A percentile compares a stretch with the other conserved stretches of the same genome.
Conservation (phyloP, 1,284 basidiomycete genomes). For the Fomitiporia mediterranea region DNA sequence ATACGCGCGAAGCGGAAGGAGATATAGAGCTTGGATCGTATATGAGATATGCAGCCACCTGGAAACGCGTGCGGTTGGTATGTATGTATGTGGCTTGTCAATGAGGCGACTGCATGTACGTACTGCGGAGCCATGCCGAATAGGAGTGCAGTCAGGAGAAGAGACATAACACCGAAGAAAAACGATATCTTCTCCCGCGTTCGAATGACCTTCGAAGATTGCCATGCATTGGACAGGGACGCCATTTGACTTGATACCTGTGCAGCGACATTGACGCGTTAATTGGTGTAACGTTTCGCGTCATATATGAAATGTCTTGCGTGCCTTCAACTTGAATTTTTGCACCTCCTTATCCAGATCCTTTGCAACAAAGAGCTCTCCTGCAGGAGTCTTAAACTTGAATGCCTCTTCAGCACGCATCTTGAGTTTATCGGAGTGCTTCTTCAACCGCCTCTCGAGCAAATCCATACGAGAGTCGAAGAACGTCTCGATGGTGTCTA, state of each 20-base stretch:
- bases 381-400: slow-evolving; percentile 50
- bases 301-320: neutral
- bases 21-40: slow-evolving; percentile 68
- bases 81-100: slow-evolving; percentile 11
- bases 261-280: slow-evolving; percentile 12
- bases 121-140: slow-evolving; percentile 82
- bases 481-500: slow-evolving; percentile 82
- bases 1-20: slow-evolving; percentile 78
- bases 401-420: slow-evolving; percentile 67
- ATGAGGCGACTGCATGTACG: slow-evolving; percentile 38
- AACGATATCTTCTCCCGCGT: slow-evolving; percentile 91
- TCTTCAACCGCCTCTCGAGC: slow-evolving; percentile 81
- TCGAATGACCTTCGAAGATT: slow-evolving; percentile 86
- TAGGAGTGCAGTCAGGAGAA: slow-evolving; percentile 79
- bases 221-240: slow-evolving; percentile 71
- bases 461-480: slow-evolving; percentile 90
- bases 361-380: slow-evolving; percentile 55
- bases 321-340: slow-evolving; percentile 67
- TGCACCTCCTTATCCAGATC: slow-evolving; percentile 84
- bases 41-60: slow-evolving; percentile 80
- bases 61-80: slow-evolving; percentile 10
- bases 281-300: neutral
- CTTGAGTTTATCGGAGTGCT: slow-evolving; percentile 80
- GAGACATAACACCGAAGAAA: slow-evolving; percentile 85
- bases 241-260: slow-evolving; percentile 76